phyloP scores from a whole-genome alignment of 2,329 filamentous ascomycete species.

The Penicillium sp. region DNA sequence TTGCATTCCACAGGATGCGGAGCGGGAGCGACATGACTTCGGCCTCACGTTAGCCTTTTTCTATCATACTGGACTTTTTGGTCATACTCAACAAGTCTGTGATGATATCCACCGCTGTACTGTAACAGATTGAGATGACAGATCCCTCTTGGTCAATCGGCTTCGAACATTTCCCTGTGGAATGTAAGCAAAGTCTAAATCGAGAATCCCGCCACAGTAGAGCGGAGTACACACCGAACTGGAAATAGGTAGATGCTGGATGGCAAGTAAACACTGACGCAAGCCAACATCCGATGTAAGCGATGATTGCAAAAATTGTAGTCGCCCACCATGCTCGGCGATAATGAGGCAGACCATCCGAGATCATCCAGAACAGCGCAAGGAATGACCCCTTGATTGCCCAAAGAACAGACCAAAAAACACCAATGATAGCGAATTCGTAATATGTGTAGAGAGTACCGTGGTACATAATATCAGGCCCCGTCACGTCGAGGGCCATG shows the following conservation, averaged over 20 bases:
- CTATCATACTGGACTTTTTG: not conserved
- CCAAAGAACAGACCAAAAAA: conserved; percentile 24
- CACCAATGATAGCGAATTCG: conserved; percentile 19
- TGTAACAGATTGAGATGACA: conserved; percentile 19
- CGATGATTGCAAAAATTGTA: conserved; percentile 4
- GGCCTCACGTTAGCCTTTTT: not conserved
- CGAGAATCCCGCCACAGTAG: not conserved
- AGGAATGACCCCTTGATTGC: conserved; percentile 21
- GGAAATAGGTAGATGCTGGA: conserved; percentile 18
- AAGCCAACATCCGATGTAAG: conserved; percentile 21
- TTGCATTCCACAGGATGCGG: conserved; percentile 26
- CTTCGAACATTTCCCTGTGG: conserved; percentile 14
- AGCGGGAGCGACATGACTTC: conserved; percentile 33
- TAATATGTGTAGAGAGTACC: conserved; percentile 12
- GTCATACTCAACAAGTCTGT: conserved; percentile 26
- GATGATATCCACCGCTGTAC: conserved; percentile 22
- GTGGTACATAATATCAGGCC: conserved; percentile 13
- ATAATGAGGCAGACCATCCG: conserved; percentile 15
- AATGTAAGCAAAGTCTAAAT: not conserved
- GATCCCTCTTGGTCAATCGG: conserved; percentile 14
- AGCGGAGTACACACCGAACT: conserved; percentile 4
- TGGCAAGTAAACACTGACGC: conserved; percentile 18
- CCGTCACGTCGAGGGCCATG: conserved; percentile 7
- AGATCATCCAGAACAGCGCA: conserved; percentile 20
- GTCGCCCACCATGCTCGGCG: conserved; percentile 15